Evolutionary conservation across 106 monocot genomes (phyloP).

Genomic region (Phalaenopsis aphrodite): DNA sequence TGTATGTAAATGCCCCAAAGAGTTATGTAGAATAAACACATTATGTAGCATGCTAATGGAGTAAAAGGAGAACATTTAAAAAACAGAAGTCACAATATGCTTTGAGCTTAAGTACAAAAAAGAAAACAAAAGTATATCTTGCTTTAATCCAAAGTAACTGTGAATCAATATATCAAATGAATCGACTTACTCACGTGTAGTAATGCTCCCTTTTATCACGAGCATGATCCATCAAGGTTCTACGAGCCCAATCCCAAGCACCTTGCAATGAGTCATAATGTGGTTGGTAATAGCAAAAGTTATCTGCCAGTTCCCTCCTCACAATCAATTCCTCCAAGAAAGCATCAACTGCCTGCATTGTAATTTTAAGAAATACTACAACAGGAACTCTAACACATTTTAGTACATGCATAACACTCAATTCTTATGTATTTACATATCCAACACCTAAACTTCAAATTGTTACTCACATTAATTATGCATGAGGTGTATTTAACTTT

Average conservation of each 20-base stretch:
- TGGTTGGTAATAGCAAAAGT: slow-evolving; percentile 90
- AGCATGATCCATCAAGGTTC: slow-evolving; percentile 87
- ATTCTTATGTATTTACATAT: too few species aligned
- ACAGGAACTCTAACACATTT: background rate
- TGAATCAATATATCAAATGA: background rate
- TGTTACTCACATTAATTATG: too few species aligned
- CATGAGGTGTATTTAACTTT: too few species aligned
- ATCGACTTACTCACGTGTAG: slow-evolving; percentile 65
- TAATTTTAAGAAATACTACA: background rate
- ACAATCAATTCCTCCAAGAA: slow-evolving; percentile 97
- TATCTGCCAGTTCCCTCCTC: slow-evolving; percentile 88
- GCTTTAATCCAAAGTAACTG: background rate
- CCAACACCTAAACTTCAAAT: too few species aligned
- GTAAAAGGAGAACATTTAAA: background rate
- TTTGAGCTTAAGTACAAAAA: background rate
- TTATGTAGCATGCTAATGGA: background rate
- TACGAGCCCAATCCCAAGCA: slow-evolving; percentile 95
- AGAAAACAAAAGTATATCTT: background rate
- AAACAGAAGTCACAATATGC: background rate
- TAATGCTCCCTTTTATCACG: slow-evolving; percentile 74
- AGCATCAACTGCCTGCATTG: slow-evolving; percentile 60
- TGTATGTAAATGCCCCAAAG: too few species aligned
- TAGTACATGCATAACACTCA: too few species aligned
- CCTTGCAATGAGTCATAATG: slow-evolving; percentile 85
- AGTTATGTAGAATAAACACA: background rate